These are phyloP conservation scores for Paraleonurus japonicus DNA, from an alignment of 257 asterid species.

Conservation along the genomic window DNA sequence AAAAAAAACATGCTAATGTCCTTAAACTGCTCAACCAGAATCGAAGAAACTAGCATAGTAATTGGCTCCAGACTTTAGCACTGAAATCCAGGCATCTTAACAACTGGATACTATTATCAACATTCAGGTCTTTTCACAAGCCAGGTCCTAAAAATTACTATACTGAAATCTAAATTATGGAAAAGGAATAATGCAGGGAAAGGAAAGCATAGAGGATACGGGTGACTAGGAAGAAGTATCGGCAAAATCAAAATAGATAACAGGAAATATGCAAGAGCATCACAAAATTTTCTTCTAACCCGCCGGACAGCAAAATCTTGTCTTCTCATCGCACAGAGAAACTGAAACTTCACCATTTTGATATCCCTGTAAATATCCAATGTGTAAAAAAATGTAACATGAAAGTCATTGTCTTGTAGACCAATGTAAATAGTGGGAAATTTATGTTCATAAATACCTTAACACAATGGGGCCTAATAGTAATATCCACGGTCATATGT, in stretches of 20 bases:
- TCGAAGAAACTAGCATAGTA: slow-evolving; percentile 21
- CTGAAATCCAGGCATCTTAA: slow-evolving; percentile 29
- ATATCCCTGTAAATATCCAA: slow-evolving; percentile 21
- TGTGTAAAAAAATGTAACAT: slow-evolving; percentile 4
- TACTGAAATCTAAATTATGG: slow-evolving; percentile 19
- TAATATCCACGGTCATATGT: slow-evolving; percentile 48
- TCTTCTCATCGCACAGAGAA: slow-evolving; percentile 17
- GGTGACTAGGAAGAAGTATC: not conserved
- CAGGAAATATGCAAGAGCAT: not conserved
- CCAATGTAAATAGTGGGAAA: slow-evolving; percentile 14
- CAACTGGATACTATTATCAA: slow-evolving; percentile 22
- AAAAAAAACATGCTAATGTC: slow-evolving; percentile 33
- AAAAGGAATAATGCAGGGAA: not conserved
- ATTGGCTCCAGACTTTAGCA: slow-evolving; percentile 18
- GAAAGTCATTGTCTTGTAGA: not conserved
- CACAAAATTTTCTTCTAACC: slow-evolving; percentile 16
- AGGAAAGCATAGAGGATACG: not conserved
- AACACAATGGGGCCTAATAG: slow-evolving; percentile 36
- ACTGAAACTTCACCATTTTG: slow-evolving; percentile 11
- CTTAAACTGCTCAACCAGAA: slow-evolving; percentile 32
- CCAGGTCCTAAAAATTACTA: slow-evolving; percentile 28
- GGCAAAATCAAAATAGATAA: slow-evolving; percentile 9
- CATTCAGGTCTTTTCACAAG: slow-evolving; percentile 24
- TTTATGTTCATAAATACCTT: slow-evolving; percentile 28
- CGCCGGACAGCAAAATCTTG: slow-evolving; percentile 18